These are phyloP conservation scores for Cryptococcus depauperatus DNA, from an alignment of 1,284 basidiomycete species.

Conservation along the genomic window DNA sequence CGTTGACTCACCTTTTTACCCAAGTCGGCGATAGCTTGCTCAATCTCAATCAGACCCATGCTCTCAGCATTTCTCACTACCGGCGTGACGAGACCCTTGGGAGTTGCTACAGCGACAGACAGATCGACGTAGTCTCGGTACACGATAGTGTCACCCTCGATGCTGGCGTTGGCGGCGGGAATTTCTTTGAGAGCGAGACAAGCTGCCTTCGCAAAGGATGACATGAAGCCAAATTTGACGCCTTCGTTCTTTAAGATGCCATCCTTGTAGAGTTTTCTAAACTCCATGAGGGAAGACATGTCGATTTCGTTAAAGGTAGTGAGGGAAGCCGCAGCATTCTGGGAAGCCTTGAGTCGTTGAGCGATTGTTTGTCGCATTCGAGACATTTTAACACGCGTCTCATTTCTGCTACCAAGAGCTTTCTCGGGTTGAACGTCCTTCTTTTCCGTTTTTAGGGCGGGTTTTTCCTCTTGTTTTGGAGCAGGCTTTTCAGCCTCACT, in stretches of 20 bases:
- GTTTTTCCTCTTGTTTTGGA: conserved; percentile 45
- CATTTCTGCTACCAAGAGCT: conserved; percentile 53
- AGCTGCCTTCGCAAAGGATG: conserved; percentile 85
- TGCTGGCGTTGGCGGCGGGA: conserved; percentile 87
- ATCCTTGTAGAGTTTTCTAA: conserved; percentile 95
- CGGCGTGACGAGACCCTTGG: conserved; percentile 94
- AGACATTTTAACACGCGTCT: conserved; percentile 94
- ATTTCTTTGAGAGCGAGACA: conserved; percentile 84
- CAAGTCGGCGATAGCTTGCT: conserved; percentile 79
- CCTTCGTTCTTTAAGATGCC: conserved; percentile 83
- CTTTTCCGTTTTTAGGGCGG: conserved; percentile 39
- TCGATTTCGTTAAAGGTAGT: conserved; percentile 99
- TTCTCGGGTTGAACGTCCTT: conserved; percentile 20
- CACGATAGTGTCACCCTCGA: conserved; percentile 87
- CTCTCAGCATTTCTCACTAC: conserved; percentile 85
- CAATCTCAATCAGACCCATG: conserved; percentile 83
- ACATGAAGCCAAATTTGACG: conserved; percentile 98
- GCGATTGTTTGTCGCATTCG: conserved; percentile 96
- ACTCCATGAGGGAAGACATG: conserved; percentile 90
- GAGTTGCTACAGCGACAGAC: conserved; percentile 91
- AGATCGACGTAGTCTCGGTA: conserved; percentile 93
- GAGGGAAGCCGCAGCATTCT: conserved; percentile 91
- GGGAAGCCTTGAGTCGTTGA: conserved; percentile 94
- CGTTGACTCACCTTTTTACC: conserved; percentile 68
- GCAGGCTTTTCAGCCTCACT: conserved; percentile 46